Percentiles rank a stretch among this genome's conserved stretches.
phyloP scores from a whole-genome alignment of 768 basidiomycete species.

The Termitomyces sp. region DNA sequence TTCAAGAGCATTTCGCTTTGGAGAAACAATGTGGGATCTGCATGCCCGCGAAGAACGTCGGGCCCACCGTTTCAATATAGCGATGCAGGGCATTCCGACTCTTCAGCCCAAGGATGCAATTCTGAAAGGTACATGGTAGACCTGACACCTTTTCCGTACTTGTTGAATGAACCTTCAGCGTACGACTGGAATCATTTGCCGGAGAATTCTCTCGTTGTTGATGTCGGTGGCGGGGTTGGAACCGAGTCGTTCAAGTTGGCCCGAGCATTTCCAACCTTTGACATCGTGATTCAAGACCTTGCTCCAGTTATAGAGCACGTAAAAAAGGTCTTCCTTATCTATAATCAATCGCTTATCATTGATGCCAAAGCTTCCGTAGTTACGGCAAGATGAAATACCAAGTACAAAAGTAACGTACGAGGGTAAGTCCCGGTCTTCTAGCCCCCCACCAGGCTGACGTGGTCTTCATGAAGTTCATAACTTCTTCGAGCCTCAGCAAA shows the following conservation, averaged over 20 bases:
- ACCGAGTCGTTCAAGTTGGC: conserved; percentile 22
- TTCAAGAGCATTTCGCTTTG: conserved; percentile 18
- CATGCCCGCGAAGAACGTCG: conserved; percentile 16
- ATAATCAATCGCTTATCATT: neutral
- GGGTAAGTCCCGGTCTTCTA: neutral
- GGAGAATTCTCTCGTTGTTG: conserved; percentile 18
- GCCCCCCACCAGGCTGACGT: neutral
- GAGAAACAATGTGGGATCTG: conserved; percentile 23
- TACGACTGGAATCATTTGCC: conserved; percentile 7
- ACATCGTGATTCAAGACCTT: conserved; percentile 28
- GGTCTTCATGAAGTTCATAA: neutral
- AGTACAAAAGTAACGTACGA: conserved; percentile 2
- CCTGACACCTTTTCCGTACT: neutral
- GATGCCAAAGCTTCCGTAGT: neutral
- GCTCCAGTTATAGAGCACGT: conserved; percentile 19
- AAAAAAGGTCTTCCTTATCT: conserved; percentile 6
- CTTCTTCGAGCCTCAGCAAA: conserved; percentile 4
- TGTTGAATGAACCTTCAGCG: neutral
- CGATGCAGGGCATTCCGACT: conserved; percentile 24
- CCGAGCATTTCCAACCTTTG: conserved; percentile 25
- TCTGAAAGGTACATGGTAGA: conserved; percentile 10
- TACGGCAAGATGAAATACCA: neutral
- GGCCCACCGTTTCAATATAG: conserved; percentile 25
- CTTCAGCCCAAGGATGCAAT: conserved; percentile 21
- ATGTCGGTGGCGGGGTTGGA: conserved; percentile 36